Percentiles rank a stretch among this genome's conserved stretches.
Conservation (phyloP, 345 rosid species). For the Hibiscus tridactylites region DNA sequence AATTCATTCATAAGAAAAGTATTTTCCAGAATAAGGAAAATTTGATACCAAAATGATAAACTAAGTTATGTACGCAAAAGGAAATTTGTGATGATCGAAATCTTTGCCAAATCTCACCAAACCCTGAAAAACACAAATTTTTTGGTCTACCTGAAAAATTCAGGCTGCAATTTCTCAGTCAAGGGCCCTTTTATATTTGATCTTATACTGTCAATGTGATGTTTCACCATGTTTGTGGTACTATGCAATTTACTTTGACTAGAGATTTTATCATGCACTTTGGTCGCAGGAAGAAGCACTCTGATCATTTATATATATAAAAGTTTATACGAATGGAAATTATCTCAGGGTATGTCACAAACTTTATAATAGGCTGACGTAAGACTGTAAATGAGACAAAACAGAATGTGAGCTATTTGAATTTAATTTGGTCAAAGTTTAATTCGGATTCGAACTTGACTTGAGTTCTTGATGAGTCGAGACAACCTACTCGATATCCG, state of each 20-base stretch:
- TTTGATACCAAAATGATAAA: not conserved
- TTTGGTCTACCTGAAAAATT: not conserved
- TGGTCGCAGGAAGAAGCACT: not conserved
- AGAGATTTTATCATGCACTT: not conserved
- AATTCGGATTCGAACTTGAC: no score
- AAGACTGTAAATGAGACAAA: no score
- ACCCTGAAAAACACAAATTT: not conserved
- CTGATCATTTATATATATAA: not conserved
- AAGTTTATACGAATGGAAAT: no score
- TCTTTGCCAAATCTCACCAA: not conserved
- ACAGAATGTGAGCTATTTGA: no score
- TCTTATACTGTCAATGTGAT: not conserved
- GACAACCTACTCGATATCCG: no score
- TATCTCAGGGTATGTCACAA: no score
- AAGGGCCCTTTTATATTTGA: not conserved
- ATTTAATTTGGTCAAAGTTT: no score
- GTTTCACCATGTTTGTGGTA: not conserved
- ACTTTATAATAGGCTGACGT: no score
- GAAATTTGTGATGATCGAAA: not conserved
- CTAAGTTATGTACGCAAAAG: not conserved
- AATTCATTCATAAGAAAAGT: not conserved
- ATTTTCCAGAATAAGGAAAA: conserved; percentile 1
- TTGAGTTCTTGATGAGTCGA: no score
- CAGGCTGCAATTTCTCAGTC: not conserved
- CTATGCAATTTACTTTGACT: conserved; percentile 1